Evolutionary conservation across 2,329 filamentous ascomycete genomes (phyloP), one percentile per base, ranked within the genome.

Genomic region (Monilinia fructicola): DNA sequence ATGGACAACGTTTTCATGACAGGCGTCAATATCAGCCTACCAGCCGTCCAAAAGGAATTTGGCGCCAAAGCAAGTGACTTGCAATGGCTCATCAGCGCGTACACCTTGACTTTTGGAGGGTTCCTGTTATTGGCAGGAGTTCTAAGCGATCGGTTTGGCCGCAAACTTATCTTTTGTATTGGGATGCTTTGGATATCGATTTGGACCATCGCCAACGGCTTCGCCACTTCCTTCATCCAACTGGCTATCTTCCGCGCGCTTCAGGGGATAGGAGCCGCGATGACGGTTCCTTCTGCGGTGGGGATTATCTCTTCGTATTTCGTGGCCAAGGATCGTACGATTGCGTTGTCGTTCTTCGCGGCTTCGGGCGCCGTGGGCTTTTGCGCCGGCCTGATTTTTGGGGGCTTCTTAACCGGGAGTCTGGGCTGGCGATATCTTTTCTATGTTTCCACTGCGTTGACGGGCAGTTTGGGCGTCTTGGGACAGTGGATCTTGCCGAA

Each of bases 251-350:
- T 80, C 64, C 78, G 81, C n/a, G 81, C 80, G 0, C 73, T 83
- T 0, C 80, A 82, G 55, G 81, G 81, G 1, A 76, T 81, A 12
- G 80, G 80, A 0, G 75, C 80, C 1, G 80, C 81, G 7, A 77
- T 83, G 77, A 81, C 80, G 3, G 75, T 83, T 0, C 81, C 81
- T 1, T 80, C 81, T 0, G 79, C 79, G 0, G 80, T 82, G 0
- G 78, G 80, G 1, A 78, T 83, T 28, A 81, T 83, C 62, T 78
- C 73, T 59, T 81, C 72, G 26, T 79, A 79, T 69, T 79, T 79
- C 28, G 76, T 76, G 12, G 74, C 76, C 14, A 71, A 76, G 48
- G 78, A 79, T 63, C 74, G 78, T 1, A 79, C 78, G 6, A 73
- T 77, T 7, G 78, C 75, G 2, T 69, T 79, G n/a, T 78, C 78